A percentile compares a stretch with the other conserved stretches of the same genome.
Conservation (phyloP, 768 basidiomycete genomes). For the Coprinellus aureogranulatus region DNA sequence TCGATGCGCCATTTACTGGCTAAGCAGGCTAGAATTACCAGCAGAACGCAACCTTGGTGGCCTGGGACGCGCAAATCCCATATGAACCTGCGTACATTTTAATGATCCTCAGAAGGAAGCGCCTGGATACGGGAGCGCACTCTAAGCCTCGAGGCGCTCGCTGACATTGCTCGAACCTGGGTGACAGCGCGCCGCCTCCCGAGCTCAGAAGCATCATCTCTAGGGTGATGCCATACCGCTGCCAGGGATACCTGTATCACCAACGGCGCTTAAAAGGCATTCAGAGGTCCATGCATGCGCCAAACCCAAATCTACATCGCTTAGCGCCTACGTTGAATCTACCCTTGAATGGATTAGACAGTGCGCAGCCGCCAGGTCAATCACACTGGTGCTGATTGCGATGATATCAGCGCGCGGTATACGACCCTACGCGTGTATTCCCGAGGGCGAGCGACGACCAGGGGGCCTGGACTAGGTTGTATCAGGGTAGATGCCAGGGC, state of each 20-base stretch:
- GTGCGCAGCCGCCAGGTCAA: neutral
- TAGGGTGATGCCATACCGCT: neutral
- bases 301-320: neutral
- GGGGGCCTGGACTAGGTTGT: too few species aligned
- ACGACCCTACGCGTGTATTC: too few species aligned
- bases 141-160: neutral
- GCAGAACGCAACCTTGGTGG: neutral
- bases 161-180: neutral
- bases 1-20: neutral
- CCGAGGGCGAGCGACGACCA: too few species aligned
- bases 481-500: too few species aligned
- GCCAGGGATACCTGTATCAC: neutral
- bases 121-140: neutral
- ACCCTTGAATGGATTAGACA: neutral
- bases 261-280: neutral
- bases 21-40: neutral
- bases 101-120: constrained; percentile 1
- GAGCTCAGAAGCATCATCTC: neutral
- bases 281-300: neutral
- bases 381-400: neutral
- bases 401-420: too few species aligned
- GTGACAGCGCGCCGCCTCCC: neutral
- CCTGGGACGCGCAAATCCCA: constrained; percentile 2
- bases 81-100: too few species aligned
- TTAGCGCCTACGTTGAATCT: neutral